These are phyloP conservation scores for Grosmannia clavigera DNA, from an alignment of 2,329 filamentous ascomycete species.

Conservation along the genomic window DNA sequence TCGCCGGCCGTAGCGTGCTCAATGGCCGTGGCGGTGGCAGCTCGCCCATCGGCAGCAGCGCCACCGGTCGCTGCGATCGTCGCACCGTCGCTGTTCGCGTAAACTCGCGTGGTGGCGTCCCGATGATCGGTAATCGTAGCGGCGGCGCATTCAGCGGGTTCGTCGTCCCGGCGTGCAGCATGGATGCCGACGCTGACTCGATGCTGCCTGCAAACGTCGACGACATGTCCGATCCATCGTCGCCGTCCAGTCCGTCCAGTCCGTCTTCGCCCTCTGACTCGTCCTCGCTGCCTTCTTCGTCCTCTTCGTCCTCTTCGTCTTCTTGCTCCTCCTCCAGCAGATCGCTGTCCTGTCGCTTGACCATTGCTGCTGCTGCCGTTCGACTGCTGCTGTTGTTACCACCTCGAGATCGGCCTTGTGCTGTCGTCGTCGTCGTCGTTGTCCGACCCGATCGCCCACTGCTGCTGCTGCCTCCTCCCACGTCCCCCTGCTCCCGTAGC, in stretches of 20 bases:
- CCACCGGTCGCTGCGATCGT: slow-evolving; percentile 34
- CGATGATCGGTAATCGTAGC: slow-evolving; percentile 37
- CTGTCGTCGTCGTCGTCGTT: too few species aligned
- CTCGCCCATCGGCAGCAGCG: slow-evolving; percentile 45
- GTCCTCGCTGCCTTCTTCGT: slow-evolving; percentile 16
- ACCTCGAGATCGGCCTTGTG: too few species aligned
- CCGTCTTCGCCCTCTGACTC: slow-evolving; percentile 30
- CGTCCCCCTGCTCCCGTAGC: slow-evolving; percentile 44
- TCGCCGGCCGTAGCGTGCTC: slow-evolving; percentile 50
- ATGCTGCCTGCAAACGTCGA: slow-evolving; percentile 55
- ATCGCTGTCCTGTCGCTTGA: slow-evolving; percentile 34
- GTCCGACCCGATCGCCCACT: not conserved
- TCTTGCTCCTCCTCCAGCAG: slow-evolving; percentile 28
- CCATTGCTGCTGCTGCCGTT: slow-evolving; percentile 20
- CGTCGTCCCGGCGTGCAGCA: slow-evolving; percentile 46
- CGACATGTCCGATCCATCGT: slow-evolving; percentile 50
- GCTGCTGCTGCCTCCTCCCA: not conserved
- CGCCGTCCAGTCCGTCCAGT: slow-evolving; percentile 27
- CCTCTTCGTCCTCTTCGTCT: slow-evolving; percentile 26
- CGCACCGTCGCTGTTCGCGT: slow-evolving; percentile 51
- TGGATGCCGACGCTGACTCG: slow-evolving; percentile 58
- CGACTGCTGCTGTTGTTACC: slow-evolving; percentile 43
- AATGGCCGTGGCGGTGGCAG: slow-evolving; percentile 60
- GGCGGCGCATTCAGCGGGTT: slow-evolving; percentile 44
- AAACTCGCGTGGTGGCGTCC: slow-evolving; percentile 50